A percentile compares a stretch with the other conserved stretches of the same genome.
Conservation (phyloP, 139 green algal species). For the Nannochloris sp. region DNA sequence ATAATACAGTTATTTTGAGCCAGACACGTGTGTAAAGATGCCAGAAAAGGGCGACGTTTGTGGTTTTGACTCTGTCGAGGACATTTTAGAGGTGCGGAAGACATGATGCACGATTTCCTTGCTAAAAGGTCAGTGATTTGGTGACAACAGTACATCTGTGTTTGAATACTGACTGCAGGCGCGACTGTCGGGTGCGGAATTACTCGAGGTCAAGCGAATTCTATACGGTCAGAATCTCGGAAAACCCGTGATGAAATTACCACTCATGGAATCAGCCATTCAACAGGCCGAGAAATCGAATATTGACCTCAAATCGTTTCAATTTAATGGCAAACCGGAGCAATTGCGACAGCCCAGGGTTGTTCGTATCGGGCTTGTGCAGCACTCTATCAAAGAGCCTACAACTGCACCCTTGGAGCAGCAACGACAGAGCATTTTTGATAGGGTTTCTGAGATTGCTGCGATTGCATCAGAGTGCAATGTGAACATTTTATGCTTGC, state of each 20-base stretch:
- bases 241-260: conserved; percentile 33
- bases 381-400: conserved; percentile 66
- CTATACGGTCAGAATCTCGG: conserved; percentile 68
- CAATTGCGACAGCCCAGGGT: conserved; percentile 64
- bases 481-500: conserved; percentile 88
- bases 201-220: conserved; percentile 60
- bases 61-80: conserved; percentile 27
- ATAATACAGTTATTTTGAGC: no score
- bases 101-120: background rate
- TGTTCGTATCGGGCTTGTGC: conserved; percentile 76
- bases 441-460: conserved; percentile 50
- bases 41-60: background rate
- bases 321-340: conserved; percentile 69
- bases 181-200: conserved; percentile 55
- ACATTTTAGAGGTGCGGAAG: conserved; percentile 28
- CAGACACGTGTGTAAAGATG: no score
- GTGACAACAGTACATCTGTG: background rate
- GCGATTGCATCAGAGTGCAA: conserved; percentile 60
- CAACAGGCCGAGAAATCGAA: background rate
- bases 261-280: conserved; percentile 9
- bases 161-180: conserved; percentile 23
- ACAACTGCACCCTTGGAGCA: conserved; percentile 74
- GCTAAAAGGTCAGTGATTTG: no score
- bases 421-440: conserved; percentile 42
- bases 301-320: conserved; percentile 66